phyloP scores from a whole-genome alignment of 345 rosid species.

The Brassica napus region DNA sequence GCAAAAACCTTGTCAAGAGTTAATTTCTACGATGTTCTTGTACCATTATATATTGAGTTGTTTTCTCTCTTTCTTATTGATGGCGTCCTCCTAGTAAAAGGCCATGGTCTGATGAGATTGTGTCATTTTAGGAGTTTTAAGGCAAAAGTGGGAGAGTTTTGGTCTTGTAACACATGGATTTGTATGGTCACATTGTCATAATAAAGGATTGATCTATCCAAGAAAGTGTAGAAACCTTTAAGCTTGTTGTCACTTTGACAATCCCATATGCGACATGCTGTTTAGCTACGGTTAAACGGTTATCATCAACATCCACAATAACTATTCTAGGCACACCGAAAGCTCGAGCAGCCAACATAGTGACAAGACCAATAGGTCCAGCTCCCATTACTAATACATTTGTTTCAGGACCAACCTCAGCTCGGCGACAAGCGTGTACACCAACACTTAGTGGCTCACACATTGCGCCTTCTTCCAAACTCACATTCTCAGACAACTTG shows the following conservation, averaged over 20 bases:
- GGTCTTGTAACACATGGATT: constrained; percentile 28
- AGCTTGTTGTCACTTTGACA: constrained; percentile 61
- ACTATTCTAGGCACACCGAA: constrained; percentile 82
- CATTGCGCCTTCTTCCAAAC: constrained; percentile 97
- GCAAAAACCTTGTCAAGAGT: not conserved
- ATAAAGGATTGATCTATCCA: constrained; percentile 24
- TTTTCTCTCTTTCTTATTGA: not conserved
- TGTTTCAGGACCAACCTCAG: constrained; percentile 70
- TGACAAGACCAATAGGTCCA: constrained; percentile 94
- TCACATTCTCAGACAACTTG: constrained; percentile 83
- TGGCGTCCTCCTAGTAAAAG: constrained; percentile 10
- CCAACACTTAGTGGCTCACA: constrained; percentile 95
- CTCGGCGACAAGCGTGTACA: constrained; percentile 91
- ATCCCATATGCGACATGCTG: constrained; percentile 64
- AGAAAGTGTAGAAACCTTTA: constrained; percentile 52
- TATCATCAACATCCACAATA: constrained; percentile 74
- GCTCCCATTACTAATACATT: constrained; percentile 76
- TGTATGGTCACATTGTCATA: constrained; percentile 28
- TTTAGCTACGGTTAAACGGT: constrained; percentile 71
- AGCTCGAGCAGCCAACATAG: constrained; percentile 85
- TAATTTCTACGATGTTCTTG: constrained; percentile 25
- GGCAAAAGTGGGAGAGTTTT: constrained; percentile 22
- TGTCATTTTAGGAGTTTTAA: constrained; percentile 21
- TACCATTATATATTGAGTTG: constrained; percentile 27
- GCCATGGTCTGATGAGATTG: constrained; percentile 15